Conservation (phyloP, 768 basidiomycete species). For the Russula brevipes region DNA sequence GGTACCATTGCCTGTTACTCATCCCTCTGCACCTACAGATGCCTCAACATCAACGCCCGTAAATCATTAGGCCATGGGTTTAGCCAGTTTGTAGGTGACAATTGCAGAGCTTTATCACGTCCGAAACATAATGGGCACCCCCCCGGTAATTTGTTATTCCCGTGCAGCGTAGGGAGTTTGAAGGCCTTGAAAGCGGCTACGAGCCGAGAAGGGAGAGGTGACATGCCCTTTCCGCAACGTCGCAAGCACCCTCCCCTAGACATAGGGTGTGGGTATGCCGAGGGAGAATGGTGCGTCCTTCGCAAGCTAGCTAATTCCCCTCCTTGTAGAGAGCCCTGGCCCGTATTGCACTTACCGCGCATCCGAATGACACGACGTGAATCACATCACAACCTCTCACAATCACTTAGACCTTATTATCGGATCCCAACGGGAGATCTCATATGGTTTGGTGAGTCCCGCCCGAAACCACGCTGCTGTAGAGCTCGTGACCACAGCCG, state of each 20-base stretch:
- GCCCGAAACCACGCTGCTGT: conserved; percentile 4
- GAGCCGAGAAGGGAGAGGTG: conserved; percentile 76
- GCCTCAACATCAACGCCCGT: conserved; percentile 37
- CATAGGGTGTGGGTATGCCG: conserved; percentile 77
- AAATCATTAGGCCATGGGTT: conserved; percentile 49
- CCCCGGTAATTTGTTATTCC: conserved; percentile 90
- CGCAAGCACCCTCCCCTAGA: conserved; percentile 78
- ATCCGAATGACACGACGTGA: conserved; percentile 89
- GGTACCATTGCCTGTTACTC: too few species aligned
- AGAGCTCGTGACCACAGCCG: conserved; percentile 43
- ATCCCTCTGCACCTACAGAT: too few species aligned
- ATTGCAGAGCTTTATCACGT: conserved; percentile 57
- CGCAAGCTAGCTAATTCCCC: not conserved
- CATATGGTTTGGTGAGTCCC: conserved; percentile 77
- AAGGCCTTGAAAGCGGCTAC: conserved; percentile 67
- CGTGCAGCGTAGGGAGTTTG: conserved; percentile 57
- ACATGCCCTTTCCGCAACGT: conserved; percentile 85
- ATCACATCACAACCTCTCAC: conserved; percentile 66
- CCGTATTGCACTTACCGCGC: conserved; percentile 76
- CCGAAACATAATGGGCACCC: conserved; percentile 94
- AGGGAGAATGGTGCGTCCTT: conserved; percentile 40
- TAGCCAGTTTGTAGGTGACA: conserved; percentile 42
- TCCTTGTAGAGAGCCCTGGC: conserved; percentile 71
- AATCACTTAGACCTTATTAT: conserved; percentile 84
- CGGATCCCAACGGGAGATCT: conserved; percentile 95